Evolutionary conservation across 139 green algal genomes (phyloP).

Genomic region (Nannochloris sp.): DNA sequence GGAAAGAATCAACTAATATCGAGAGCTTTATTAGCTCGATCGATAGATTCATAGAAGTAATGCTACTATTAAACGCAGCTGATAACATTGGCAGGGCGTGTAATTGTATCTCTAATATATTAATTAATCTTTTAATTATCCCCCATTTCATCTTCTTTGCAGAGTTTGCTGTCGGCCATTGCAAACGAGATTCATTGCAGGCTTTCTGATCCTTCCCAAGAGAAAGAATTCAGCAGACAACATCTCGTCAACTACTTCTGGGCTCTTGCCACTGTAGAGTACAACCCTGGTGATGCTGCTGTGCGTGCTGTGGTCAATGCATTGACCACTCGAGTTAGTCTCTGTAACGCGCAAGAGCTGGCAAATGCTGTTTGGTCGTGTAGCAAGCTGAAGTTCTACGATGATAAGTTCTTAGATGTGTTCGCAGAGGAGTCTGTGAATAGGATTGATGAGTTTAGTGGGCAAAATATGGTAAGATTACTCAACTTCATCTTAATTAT

Average conservation of each 20-base stretch:
- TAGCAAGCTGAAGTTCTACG: conserved; percentile 34
- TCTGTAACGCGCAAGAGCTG: conserved; percentile 49
- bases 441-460: conserved; percentile 33
- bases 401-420: conserved; percentile 25
- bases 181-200: conserved; percentile 15
- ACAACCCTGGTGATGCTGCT: not conserved
- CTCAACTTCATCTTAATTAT: too few relatives aligned
- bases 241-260: conserved; percentile 40
- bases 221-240: conserved; percentile 30
- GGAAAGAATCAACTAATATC: too few relatives aligned
- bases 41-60: too few relatives aligned
- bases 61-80: too few relatives aligned
- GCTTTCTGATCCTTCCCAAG: conserved; percentile 8
- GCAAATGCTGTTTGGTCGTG: conserved; percentile 46
- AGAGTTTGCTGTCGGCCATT: conserved; percentile 4
- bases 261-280: conserved; percentile 32
- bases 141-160: too few relatives aligned
- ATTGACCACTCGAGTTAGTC: conserved; percentile 16
- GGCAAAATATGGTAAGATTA: conserved; percentile 52
- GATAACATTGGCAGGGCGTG: too few relatives aligned
- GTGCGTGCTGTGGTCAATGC: conserved; percentile 7
- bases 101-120: too few relatives aligned
- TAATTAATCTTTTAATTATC: too few relatives aligned
- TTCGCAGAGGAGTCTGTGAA: conserved; percentile 19
- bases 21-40: too few relatives aligned